Evolutionary conservation across 495 filamentous ascomycete genomes (phyloP), one percentile per base, ranked within the genome.

Genomic region (Symbiotaphrina buchneri): DNA sequence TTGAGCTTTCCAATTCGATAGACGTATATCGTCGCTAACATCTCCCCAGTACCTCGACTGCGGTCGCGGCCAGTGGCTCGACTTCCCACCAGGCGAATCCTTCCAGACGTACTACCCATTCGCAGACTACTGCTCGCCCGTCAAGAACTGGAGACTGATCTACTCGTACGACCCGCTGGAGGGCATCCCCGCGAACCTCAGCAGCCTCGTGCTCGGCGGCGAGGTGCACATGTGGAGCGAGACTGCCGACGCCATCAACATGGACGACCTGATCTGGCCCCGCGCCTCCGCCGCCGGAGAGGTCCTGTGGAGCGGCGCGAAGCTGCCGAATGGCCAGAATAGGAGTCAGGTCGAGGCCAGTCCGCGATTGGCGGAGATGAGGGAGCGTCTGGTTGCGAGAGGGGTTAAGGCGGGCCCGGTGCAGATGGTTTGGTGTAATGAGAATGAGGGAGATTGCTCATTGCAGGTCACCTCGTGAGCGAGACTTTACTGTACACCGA

Each of bases 201-300:
- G 60, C 0, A 54, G 69, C 38, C 57, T 79, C 4, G 73, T 87
- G 4, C 42, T 84, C 3, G 79, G 79, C 17, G 80, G 76, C 6
- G 79, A 85, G 43, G 64, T 71, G 11, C 69, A 71, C 37, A 63
- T 77, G 17, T 87, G 79, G 79, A 63, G 57, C 39, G 79, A 87
- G 52, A 66, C 75, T 34, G 80, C 73, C 18, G 79, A 87, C 42
- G 44, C 63, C 0, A 51, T 61, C 18, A 80, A 63, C 38, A 39
- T 83, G 3, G 77, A 84, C 47, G 42, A 48, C 30, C 68, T 74
- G 51, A 47, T 80, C 0, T 87, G 79, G 79, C 79, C 79, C 16
- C 56, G 78, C 6, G 62, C 62, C 1, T 58, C 40, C 18, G 78
- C 73, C 5, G 75, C 70, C 0, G 77, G 57, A 24, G 78, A 84